Conservation (phyloP, 257 asterid genomes). For the Nicotiana obtusifolia region DNA sequence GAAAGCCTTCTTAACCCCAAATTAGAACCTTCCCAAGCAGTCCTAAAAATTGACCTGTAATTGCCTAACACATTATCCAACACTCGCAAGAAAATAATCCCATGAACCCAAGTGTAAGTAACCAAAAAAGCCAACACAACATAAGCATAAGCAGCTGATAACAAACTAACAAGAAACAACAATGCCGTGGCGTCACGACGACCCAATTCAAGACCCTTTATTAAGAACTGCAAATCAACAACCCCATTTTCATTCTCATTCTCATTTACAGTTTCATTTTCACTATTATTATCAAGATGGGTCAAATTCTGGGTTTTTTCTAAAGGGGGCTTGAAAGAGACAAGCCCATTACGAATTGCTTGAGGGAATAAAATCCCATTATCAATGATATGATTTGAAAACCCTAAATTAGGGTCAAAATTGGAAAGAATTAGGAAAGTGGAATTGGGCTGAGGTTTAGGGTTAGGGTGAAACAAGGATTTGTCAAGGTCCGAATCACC, state of each 20-base stretch:
- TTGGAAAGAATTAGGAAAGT: slow-evolving; percentile 38
- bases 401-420: slow-evolving; percentile 38
- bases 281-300: slow-evolving; percentile 6
- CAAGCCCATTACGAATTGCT: slow-evolving; percentile 31
- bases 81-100: slow-evolving; percentile 60
- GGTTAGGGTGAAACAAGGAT: slow-evolving; percentile 53
- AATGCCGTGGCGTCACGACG: slow-evolving; percentile 49
- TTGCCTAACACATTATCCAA: slow-evolving; percentile 66
- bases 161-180: slow-evolving; percentile 47
- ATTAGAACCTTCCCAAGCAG: slow-evolving; percentile 69
- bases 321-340: slow-evolving; percentile 41
- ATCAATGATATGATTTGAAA: slow-evolving; percentile 35
- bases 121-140: slow-evolving; percentile 66
- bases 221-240: slow-evolving; percentile 57
- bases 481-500: slow-evolving; percentile 80
- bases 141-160: slow-evolving; percentile 57
- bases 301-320: slow-evolving; percentile 5
- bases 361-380: slow-evolving; percentile 40
- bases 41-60: slow-evolving; percentile 43
- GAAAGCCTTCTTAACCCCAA: slow-evolving; percentile 71
- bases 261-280: neutral
- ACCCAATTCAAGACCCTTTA: slow-evolving; percentile 69
- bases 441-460: slow-evolving; percentile 39
- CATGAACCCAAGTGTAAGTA: slow-evolving; percentile 69
- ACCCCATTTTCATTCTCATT: slow-evolving; percentile 20